These are phyloP conservation scores for Elsinoe fawcettii DNA, from an alignment of 2,329 filamentous ascomycete genomes.

Conservation along the genomic window DNA sequence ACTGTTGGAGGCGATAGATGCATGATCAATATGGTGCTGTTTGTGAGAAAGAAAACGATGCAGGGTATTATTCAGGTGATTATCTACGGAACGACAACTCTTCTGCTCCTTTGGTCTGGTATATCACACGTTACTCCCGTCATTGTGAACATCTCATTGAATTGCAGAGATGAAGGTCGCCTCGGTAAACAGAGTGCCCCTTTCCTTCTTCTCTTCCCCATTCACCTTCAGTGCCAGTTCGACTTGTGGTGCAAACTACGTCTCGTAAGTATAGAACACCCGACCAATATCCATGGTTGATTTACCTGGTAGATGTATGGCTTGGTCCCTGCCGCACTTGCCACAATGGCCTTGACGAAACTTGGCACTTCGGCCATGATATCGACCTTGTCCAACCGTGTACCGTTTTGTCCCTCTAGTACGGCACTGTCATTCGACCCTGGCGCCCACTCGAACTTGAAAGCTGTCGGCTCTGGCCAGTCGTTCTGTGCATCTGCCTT, in stretches of 20 bases:
- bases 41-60: neutral
- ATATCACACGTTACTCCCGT: neutral
- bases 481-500: conserved; percentile 69
- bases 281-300: conserved; percentile 15
- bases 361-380: conserved; percentile 94
- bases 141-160: conserved; percentile 25
- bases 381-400: conserved; percentile 74
- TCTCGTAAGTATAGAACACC: neutral
- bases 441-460: conserved; percentile 76
- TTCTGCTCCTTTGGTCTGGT: neutral
- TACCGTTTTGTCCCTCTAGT: conserved; percentile 61
- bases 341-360: conserved; percentile 91
- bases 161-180: conserved; percentile 80
- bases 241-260: conserved; percentile 64
- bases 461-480: conserved; percentile 77
- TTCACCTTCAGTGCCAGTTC: conserved; percentile 78
- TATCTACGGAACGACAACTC: neutral
- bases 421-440: conserved; percentile 63
- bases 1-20: too few relatives aligned
- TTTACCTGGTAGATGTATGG: conserved; percentile 94
- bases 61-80: neutral
- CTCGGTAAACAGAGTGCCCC: conserved; percentile 75
- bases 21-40: neutral
- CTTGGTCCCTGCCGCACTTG: conserved; percentile 79
- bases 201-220: conserved; percentile 67